Conservation (phyloP, 306 rosid genomes). For the Vigna radiata region DNA sequence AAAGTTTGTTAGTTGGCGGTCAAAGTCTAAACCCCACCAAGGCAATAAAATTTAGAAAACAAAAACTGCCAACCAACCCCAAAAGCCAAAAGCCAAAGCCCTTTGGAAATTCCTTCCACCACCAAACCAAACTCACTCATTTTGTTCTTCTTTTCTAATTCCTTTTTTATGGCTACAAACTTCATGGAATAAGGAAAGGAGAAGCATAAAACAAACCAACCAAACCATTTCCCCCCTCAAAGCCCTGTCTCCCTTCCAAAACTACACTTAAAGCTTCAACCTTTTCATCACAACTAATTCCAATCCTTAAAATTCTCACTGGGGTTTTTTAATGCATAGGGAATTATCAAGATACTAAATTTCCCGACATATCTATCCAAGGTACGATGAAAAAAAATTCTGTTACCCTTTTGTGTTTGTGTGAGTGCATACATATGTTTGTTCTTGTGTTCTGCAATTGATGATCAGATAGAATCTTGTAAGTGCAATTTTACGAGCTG, state of each 20-base stretch:
- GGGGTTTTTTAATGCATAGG: constrained; percentile 26
- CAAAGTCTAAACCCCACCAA: constrained; percentile 81
- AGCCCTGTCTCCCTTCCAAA: constrained; percentile 42
- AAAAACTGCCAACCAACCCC: constrained; percentile 59
- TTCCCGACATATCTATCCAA: constrained; percentile 27
- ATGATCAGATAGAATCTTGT: not conserved
- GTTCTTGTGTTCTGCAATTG: not conserved
- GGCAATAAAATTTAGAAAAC: constrained; percentile 60
- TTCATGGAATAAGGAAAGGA: constrained; percentile 33
- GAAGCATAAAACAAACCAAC: constrained; percentile 43
- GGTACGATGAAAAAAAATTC: constrained; percentile 43
- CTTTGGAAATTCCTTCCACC: constrained; percentile 43
- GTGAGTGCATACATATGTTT: not conserved
- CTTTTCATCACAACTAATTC: constrained; percentile 49
- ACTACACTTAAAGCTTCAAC: constrained; percentile 45
- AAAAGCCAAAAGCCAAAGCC: constrained; percentile 63
- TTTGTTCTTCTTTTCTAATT: constrained; percentile 44
- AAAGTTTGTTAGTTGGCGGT: constrained; percentile 70
- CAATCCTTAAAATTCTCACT: constrained; percentile 39
- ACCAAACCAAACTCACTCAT: constrained; percentile 59
- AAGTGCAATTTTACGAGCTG: constrained; percentile 32
- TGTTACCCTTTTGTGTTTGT: not conserved
- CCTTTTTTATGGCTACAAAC: constrained; percentile 49
- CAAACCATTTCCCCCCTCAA: constrained; percentile 28
- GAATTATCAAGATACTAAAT: constrained; percentile 24